Base-by-base conservation (phyloP, 2,329 filamentous ascomycete genomes). In the Trichoderma polysporum region DNA sequence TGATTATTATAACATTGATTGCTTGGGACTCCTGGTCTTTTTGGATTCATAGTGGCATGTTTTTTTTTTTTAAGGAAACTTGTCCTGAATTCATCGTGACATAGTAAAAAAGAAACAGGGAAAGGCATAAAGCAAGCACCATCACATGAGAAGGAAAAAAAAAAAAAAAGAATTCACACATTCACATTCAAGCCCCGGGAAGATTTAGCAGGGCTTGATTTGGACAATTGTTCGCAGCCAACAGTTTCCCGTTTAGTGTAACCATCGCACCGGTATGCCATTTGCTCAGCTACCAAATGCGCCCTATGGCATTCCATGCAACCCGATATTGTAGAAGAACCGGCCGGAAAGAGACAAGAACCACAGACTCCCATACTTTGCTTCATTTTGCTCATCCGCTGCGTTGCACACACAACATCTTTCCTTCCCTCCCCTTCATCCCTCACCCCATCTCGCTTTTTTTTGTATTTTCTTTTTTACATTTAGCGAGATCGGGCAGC, bases 401-500 rank as follows among this genome's bases (percentile, higher is more conserved):
- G 39, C 63, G 22, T 27, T 53, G 35, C 19, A 33, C 47, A 52
- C 50, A 35, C n/a, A 10, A 58, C 31, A 39, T 50, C 60, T 41
- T 22, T 25, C 35, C 33, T 29, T 27, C 25, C n/a, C 13, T 22
- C 37, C 63, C 41, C 45, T 33, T n/a, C 53, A 61, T 27, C 53
- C 22, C 22, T 49, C 58, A 41, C 33, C 27, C 49, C 37, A 15
- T 52, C 50, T n/a, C 50, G 50, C 33, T 33, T 54, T 54, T 4
- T 35, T 35, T 54, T 33, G 58, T 27, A 49, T 50, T 69, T 70
- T 63, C 56, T 66, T 68, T 53, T 69, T 50, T 33, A 53, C 39
- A 7, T 70, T 78, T 79, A 97, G 85, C 93, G 93, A 85, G 87
- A 90, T 79, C 90, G 94, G 80, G 92, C 89, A 80, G 90, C 87